These are phyloP conservation scores for Verticillium nubilum DNA, from an alignment of 2,329 filamentous ascomycete species.

Conservation along the genomic window DNA sequence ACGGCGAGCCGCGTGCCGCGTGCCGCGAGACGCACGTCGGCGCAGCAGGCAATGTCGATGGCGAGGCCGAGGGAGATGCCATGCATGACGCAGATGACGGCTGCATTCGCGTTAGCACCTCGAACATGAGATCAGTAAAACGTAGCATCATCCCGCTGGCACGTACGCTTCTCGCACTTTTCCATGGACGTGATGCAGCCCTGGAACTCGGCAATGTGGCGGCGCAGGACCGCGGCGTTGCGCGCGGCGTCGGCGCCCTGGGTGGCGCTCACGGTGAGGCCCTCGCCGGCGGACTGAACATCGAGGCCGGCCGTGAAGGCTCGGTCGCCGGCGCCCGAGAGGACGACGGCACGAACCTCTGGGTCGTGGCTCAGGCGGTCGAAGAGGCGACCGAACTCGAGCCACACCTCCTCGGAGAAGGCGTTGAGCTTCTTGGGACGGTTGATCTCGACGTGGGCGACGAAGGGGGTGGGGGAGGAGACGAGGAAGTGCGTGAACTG, in stretches of 20 bases:
- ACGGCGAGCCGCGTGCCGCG: constrained; percentile 59
- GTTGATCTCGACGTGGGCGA: constrained; percentile 92
- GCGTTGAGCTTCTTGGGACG: constrained; percentile 82
- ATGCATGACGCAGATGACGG: constrained; percentile 77
- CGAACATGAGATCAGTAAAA: not conserved
- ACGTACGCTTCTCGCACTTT: constrained; percentile 79
- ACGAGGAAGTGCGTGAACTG: constrained; percentile 66
- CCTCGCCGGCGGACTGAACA: constrained; percentile 53
- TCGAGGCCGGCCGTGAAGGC: constrained; percentile 87
- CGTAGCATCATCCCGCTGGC: no score
- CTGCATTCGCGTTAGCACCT: constrained; percentile 33
- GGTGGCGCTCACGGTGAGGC: constrained; percentile 30
- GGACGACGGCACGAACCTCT: constrained; percentile 68
- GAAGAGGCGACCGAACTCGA: constrained; percentile 72
- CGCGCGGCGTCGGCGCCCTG: constrained; percentile 54
- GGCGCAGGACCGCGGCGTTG: constrained; percentile 54
- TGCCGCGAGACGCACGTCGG: constrained; percentile 64
- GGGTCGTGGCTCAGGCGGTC: constrained; percentile 64
- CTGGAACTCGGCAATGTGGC: constrained; percentile 76
- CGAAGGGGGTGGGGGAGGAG: constrained; percentile 63
- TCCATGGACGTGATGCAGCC: constrained; percentile 70
- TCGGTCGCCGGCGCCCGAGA: constrained; percentile 75
- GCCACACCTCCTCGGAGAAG: constrained; percentile 81
- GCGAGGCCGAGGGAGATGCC: constrained; percentile 73
- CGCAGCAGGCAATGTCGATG: constrained; percentile 66